Base-by-base conservation (phyloP, 2,329 filamentous ascomycete genomes). In the Stachybotrys chlorohalonatus region DNA sequence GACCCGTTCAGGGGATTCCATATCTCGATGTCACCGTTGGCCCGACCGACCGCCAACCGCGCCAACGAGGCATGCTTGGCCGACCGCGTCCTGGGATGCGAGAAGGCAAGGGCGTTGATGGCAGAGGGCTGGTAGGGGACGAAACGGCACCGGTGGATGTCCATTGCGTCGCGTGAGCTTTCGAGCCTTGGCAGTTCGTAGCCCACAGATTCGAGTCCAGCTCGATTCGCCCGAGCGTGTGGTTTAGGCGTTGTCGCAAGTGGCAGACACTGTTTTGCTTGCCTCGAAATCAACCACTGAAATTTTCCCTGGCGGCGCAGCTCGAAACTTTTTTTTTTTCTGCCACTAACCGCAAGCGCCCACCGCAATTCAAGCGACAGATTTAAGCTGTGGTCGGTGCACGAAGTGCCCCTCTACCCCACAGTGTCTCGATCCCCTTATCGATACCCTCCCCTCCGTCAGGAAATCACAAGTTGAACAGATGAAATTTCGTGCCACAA, bases 111-210 rank as follows among this genome's bases (percentile, higher is more conserved):
- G 59, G 90, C 87, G 73, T 96, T 97, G 73, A 99, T 96, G 55
- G 91, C 87, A 57, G 90, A 90, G 7, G 90, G 87, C 60, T 91
- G 90, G 73, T 89, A 97, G 47, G 89, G 89, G 63, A 99, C 88
- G 74, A 99, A 99, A 68, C 94, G 90, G 68, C 92, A 95, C 65
- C 94, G 90, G 77, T 99, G 94, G 68, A 99, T 87, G 74, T 97
- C 93, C 93, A 97, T 96, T 47, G 46, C 17, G 15, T n/a, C 17
- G 46, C 11, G 48, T 50, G 17, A 48, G 47, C 15, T 24, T 24
- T 48, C 47, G 47, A 48, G 47, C n/a, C 9, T 42, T 42, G 16
- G 50, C 42, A 16, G 13, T 45, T 49, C 31, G 53, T 17, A 42
- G 36, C 36, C 36, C 2, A 13, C 36, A 13, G 9, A 42, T 9